Base-by-base conservation (phyloP, 2,329 filamentous ascomycete species). In the Monilinia fructicola region DNA sequence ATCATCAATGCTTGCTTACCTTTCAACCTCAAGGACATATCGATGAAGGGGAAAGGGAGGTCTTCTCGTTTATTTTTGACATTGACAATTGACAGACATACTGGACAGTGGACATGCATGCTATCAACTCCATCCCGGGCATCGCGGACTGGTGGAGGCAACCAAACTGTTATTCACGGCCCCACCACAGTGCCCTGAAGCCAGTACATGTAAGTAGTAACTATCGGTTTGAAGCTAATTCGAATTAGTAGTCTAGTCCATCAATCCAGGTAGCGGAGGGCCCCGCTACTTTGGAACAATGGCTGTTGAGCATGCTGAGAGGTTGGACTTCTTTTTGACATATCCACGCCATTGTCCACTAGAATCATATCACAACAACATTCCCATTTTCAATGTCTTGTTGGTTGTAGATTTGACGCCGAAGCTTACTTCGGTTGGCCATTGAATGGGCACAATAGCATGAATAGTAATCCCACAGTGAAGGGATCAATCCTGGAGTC, bases 291-390 rank as follows among this genome's bases (percentile, higher is more conserved):
- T 35, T 59, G 28, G 14, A 26, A 50, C 48, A 12, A 26, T 21
- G 4, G 44, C 28, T 23, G 28, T 50, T 21, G 2, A 50, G 58
- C 28, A 38, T 26, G 44, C 58, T 61, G 44, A 61, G 28, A 61
- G 58, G 58, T 26, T 38, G 58, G 38, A 59, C 23, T 18, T 12
- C 28, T 23, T 26, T 9, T 12, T 23, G n/a, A 21, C 14, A 38
- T 38, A 1, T n/a, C 21, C 58, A 61, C 58, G 21, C 28, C n/a
- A 50, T 50, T 23, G 35, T 26, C 28, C 58, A 12, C 58, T 44
- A 38, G 46, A 61, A 18, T 50, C n/a, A 61, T 50, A 61, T 60
- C 12, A 61, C 28, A 61, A 50, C n/a, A 16, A 38, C 28, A 35
- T 26, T 50, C n/a, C 9, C 28, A 12, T 9, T 12, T 50, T 21